Conservation (phyloP, 1,284 basidiomycete genomes). For the Inonotus hispidus region DNA sequence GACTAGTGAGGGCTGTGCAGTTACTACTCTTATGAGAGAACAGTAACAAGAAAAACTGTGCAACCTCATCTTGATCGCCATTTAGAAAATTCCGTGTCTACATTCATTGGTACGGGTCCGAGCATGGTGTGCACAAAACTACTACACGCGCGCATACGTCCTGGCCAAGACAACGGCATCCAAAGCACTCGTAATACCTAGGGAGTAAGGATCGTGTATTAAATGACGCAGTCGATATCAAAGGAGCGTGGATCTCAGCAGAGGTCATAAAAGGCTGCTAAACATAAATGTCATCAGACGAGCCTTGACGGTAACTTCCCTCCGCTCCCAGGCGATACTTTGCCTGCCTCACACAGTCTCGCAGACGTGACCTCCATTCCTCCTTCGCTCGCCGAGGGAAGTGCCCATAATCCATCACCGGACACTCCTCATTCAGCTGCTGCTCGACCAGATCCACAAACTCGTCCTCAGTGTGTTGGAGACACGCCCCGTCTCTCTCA, state of each 20-base stretch:
- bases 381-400: background rate
- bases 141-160: too few relatives aligned
- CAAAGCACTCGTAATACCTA: too few relatives aligned
- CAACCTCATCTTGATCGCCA: too few relatives aligned
- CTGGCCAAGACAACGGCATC: too few relatives aligned
- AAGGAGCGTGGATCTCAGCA: background rate
- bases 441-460: constrained; percentile 10
- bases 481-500: background rate
- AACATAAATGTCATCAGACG: background rate
- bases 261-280: background rate
- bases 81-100: too few relatives aligned
- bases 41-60: too few relatives aligned
- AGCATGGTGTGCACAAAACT: too few relatives aligned
- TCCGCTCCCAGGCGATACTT: background rate
- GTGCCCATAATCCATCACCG: constrained; percentile 10
- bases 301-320: background rate
- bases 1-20: too few relatives aligned
- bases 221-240: background rate
- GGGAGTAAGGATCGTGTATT: background rate
- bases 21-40: too few relatives aligned
- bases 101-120: too few relatives aligned
- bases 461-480: background rate
- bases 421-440: constrained; percentile 2
- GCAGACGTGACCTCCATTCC: constrained; percentile 9
- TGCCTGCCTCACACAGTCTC: constrained; percentile 12